Base-by-base conservation (phyloP, 2,329 filamentous ascomycete genomes). In the Talaromyces sp. region DNA sequence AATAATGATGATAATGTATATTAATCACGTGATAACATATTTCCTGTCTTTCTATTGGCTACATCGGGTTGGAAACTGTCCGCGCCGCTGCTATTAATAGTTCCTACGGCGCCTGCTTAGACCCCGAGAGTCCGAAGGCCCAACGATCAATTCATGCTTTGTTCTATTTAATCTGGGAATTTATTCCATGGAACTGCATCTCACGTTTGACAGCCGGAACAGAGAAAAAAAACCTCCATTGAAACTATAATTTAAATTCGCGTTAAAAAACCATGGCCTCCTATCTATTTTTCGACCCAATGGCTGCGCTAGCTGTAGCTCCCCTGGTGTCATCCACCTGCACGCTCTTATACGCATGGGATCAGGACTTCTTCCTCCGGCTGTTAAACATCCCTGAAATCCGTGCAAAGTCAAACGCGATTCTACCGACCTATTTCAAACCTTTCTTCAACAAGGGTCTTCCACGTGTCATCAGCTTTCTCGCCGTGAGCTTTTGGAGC, bases 261-360 rank as follows among this genome's bases (percentile, higher is more conserved):
- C 42, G 42, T 52, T 47, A 6, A 17, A 33, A 33, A 17, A 52
- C 27, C 17, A 63, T 63, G 61, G 61, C 58, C 3, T 63, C 61
- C 8, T 7, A 25, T 8, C 32, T 57, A 3, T 9, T 60, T 10
- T 60, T 60, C 32, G 54, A 63, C 28, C 61, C 61, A 0, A 30
- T 57, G 47, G 58, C 57, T 25, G 57, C 55, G 13, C 72, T 83
- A 36, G 75, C 81, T 53, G 66, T 79, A 19, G 72, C 78, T 1
- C 81, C 81, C 0, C 70, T 83, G 27, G 65, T 82, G 64, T 78
- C 79, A n/a, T 78, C 80, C 3, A 81, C 80, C 2, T 75, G 75
- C 65, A 76, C 79, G 0, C 72, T 83, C 57, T 73, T 77, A 65
- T 81, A 74, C 71, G 77, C 80, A 15, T 70, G 71, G 47, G 79